Percentiles rank a stretch among this genome's conserved stretches.
Conservation (phyloP, 1,284 basidiomycete species). For the Boletus sp. region DNA sequence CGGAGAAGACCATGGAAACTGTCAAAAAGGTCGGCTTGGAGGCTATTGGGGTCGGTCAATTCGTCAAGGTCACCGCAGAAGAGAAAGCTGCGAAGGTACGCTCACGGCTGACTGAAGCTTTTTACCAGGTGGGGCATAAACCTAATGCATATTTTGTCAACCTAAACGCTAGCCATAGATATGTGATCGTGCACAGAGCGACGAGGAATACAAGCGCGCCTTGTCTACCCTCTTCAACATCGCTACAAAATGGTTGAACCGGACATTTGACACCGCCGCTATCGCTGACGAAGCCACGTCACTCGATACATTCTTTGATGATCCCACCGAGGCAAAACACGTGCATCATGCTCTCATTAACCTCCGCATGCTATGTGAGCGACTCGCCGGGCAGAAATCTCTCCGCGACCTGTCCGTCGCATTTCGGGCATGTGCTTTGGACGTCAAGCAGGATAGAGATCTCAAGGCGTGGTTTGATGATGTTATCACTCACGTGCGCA, state of each 20-base stretch:
- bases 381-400: conserved; percentile 43
- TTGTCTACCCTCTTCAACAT: conserved; percentile 54
- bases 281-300: conserved; percentile 38
- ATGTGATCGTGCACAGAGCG: conserved; percentile 56
- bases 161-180: conserved; percentile 38
- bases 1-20: conserved; percentile 62
- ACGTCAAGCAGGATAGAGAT: conserved; percentile 45
- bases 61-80: conserved; percentile 38
- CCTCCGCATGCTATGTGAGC: conserved; percentile 46
- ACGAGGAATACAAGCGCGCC: conserved; percentile 52
- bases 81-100: conserved; percentile 42
- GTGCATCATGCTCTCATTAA: conserved; percentile 45
- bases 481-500: conserved; percentile 43
- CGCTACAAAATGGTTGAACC: conserved; percentile 52
- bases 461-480: conserved; percentile 49
- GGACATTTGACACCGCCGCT: conserved; percentile 47
- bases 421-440: conserved; percentile 39
- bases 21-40: conserved; percentile 53
- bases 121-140: conserved; percentile 42
- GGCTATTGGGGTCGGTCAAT: conserved; percentile 51
- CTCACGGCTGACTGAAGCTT: conserved; percentile 45
- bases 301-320: conserved; percentile 52
- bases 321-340: conserved; percentile 55
- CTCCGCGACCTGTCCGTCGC: conserved; percentile 42
- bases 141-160: too few relatives aligned